phyloP scores from a whole-genome alignment of 2,329 filamentous ascomycete species.

The Bipolaris victoriae region DNA sequence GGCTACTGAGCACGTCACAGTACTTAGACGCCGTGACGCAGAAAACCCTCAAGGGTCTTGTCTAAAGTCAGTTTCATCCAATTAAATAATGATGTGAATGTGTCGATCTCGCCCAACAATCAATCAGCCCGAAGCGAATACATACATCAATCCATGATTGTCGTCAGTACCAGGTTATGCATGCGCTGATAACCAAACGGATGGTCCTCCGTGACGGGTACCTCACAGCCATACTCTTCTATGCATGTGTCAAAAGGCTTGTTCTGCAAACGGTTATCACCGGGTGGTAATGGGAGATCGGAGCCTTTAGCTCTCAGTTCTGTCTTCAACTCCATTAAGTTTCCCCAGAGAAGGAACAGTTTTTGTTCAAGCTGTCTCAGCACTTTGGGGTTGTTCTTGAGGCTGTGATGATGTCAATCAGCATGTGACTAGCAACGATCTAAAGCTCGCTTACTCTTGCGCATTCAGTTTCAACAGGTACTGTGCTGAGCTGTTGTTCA shows the following conservation, averaged over 20 bases:
- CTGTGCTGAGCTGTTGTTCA: slow-evolving; percentile 63
- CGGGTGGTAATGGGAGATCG: slow-evolving; percentile 33
- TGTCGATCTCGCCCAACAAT: neutral
- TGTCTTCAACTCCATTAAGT: slow-evolving; percentile 64
- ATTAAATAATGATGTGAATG: neutral
- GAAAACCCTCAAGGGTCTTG: neutral
- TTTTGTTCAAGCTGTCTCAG: slow-evolving; percentile 68
- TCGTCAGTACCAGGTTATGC: slow-evolving; percentile 31
- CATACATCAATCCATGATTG: slow-evolving; percentile 19
- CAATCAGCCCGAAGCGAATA: neutral
- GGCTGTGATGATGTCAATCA: slow-evolving; percentile 49
- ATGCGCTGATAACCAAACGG: slow-evolving; percentile 32
- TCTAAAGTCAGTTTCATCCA: neutral
- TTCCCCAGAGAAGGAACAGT: slow-evolving; percentile 82
- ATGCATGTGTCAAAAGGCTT: slow-evolving; percentile 51
- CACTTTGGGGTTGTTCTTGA: slow-evolving; percentile 59
- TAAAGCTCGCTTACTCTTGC: slow-evolving; percentile 54
- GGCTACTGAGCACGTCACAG: neutral
- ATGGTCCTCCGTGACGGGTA: slow-evolving; percentile 17
- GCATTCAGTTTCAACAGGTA: slow-evolving; percentile 63
- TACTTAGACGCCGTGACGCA: neutral
- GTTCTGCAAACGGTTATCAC: slow-evolving; percentile 44
- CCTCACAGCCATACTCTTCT: slow-evolving; percentile 34
- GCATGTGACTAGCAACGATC: neutral
- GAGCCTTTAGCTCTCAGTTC: slow-evolving; percentile 62